Percentiles rank a stretch among this genome's conserved stretches.
Conservation (phyloP, 2,329 filamentous ascomycete species). For the Sporothrix pseudoabietina region DNA sequence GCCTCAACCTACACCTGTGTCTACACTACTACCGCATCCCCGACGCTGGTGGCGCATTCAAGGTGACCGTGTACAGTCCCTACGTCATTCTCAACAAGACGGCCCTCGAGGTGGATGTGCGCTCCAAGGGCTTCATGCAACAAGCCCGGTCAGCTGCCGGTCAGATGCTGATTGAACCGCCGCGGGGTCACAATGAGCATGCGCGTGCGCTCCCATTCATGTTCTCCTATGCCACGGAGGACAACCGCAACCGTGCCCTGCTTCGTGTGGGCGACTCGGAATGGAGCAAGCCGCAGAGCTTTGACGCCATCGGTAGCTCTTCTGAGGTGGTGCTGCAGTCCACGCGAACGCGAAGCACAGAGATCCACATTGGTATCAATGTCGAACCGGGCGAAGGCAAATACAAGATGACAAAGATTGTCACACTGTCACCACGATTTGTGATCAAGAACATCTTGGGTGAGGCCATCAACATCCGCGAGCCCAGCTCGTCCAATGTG, state of each 20-base stretch:
- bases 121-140: constrained; percentile 86
- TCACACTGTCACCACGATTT: constrained; percentile 89
- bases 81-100: constrained; percentile 97
- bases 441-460: constrained; percentile 90
- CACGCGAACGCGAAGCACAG: constrained; percentile 62
- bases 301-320: constrained; percentile 93
- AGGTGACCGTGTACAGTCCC: constrained; percentile 90
- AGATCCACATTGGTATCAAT: constrained; percentile 89
- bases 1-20: constrained; percentile 75
- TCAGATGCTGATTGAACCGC: constrained; percentile 57
- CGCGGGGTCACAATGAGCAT: constrained; percentile 45
- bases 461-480: constrained; percentile 85
- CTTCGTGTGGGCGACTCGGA: constrained; percentile 85
- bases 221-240: constrained; percentile 89
- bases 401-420: constrained; percentile 95
- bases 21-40: constrained; percentile 91
- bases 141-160: constrained; percentile 81
- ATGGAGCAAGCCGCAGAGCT: constrained; percentile 98
- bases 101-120: constrained; percentile 81
- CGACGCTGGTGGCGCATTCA: constrained; percentile 92
- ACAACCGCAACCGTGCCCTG: constrained; percentile 86
- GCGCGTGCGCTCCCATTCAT: constrained; percentile 87
- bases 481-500: constrained; percentile 86
- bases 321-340: constrained; percentile 85
- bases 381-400: constrained; percentile 92